phyloP scores from a whole-genome alignment of 208 protist species.

The Naegleria gruberi region DNA sequence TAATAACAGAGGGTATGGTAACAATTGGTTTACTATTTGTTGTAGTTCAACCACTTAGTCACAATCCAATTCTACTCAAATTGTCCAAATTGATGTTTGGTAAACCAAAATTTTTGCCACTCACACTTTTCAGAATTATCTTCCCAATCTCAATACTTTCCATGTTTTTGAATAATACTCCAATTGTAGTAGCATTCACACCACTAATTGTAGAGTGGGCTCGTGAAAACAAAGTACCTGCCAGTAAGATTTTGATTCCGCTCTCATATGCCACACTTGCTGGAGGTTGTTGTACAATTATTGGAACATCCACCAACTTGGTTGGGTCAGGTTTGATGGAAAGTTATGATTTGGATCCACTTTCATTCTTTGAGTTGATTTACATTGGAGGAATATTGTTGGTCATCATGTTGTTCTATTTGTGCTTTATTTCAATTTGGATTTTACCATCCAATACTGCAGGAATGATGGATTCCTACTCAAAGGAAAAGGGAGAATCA shows the following conservation, averaged over 20 bases:
- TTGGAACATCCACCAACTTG: constrained; percentile 39
- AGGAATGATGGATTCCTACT: not conserved
- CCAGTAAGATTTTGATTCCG: constrained; percentile 31
- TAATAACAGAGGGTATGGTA: not conserved
- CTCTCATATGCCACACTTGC: constrained; percentile 33
- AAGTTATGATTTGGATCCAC: not conserved
- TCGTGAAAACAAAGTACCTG: not conserved
- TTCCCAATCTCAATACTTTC: constrained; percentile 12
- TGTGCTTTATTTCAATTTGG: not conserved
- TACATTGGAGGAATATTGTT: not conserved
- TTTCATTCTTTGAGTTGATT: not conserved
- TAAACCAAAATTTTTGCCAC: not conserved
- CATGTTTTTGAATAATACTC: constrained; percentile 41
- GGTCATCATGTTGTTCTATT: not conserved
- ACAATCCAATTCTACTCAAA: not conserved
- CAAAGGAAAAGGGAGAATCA: not conserved
- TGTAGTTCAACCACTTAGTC: not conserved
- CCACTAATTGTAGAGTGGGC: constrained; percentile 23
- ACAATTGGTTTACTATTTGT: not conserved
- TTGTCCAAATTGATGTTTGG: not conserved
- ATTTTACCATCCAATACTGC: not conserved
- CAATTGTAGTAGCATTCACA: constrained; percentile 34
- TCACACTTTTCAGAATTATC: not conserved
- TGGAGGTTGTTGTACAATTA: constrained; percentile 37
- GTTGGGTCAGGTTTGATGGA: not conserved